A percentile compares a stretch with the other conserved stretches of the same genome.
Evolutionary conservation across 1,284 basidiomycete species (phyloP).

Genomic region (Porogramme epimiltina): DNA sequence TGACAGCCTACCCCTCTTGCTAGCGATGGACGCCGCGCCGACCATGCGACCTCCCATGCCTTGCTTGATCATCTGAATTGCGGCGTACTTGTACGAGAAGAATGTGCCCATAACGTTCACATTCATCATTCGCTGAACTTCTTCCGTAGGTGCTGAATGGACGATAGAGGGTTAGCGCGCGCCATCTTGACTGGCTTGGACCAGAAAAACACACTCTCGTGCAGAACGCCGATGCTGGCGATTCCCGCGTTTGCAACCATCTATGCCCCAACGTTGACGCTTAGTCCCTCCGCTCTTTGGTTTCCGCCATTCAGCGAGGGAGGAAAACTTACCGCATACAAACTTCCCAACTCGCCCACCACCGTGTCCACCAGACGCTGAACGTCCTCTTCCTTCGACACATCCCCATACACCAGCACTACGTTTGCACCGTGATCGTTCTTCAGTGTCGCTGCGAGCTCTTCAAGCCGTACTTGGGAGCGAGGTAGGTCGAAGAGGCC

Average conservation of each 20-base stretch:
- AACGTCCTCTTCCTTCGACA: slow-evolving; percentile 33
- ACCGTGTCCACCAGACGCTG: slow-evolving; percentile 28
- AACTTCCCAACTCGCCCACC: slow-evolving; percentile 28
- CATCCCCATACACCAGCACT: slow-evolving; percentile 29
- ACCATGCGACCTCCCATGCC: slow-evolving; percentile 35
- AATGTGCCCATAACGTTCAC: slow-evolving; percentile 36
- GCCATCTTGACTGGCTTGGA: too few relatives aligned
- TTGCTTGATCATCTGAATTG: slow-evolving; percentile 34
- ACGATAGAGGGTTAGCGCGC: too few relatives aligned
- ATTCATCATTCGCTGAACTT: slow-evolving; percentile 8
- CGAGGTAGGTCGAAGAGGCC: slow-evolving; percentile 30
- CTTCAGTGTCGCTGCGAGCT: slow-evolving; percentile 17
- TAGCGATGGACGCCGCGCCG: slow-evolving; percentile 24
- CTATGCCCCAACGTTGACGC: slow-evolving; percentile 10
- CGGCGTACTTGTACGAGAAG: slow-evolving; percentile 36
- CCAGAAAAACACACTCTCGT: slow-evolving; percentile 11
- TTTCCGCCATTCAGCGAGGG: not conserved
- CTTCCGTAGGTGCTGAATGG: slow-evolving; percentile 8
- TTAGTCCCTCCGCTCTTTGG: not conserved
- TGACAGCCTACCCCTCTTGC: slow-evolving; percentile 17
- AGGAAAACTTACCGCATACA: slow-evolving; percentile 19
- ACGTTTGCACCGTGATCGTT: slow-evolving; percentile 20
- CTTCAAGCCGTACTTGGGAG: slow-evolving; percentile 18
- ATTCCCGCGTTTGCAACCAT: slow-evolving; percentile 36
- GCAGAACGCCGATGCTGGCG: slow-evolving; percentile 7